Evolutionary conservation across 257 asterid species (phyloP).

Genomic region (Salvia hispanica): DNA sequence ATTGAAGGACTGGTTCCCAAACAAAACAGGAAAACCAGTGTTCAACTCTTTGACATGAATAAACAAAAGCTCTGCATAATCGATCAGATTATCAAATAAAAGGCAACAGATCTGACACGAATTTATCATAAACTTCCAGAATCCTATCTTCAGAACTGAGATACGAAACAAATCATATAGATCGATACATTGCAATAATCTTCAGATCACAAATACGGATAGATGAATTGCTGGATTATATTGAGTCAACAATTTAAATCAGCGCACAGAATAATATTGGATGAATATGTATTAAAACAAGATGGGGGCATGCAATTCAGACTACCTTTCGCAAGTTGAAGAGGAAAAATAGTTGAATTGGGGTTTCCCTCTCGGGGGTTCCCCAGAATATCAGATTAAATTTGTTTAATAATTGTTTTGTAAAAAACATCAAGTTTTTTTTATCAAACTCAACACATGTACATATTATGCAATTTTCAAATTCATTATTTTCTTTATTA

Average conservation of each 20-base stretch:
- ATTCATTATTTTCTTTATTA: too few relatives aligned
- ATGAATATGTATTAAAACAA: slow-evolving; percentile 8
- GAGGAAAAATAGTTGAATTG: background rate
- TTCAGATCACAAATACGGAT: background rate
- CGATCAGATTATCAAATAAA: slow-evolving; percentile 2
- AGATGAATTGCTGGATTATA: background rate
- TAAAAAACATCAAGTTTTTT: too few relatives aligned
- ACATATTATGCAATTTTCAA: too few relatives aligned
- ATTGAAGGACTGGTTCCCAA: too few relatives aligned
- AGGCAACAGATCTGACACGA: background rate
- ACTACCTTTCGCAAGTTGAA: slow-evolving; percentile 26
- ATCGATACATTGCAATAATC: background rate
- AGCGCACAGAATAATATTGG: background rate
- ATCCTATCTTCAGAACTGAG: slow-evolving; percentile 19
- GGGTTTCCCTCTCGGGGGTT: slow-evolving; percentile 33
- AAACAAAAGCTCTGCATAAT: background rate
- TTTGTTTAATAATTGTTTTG: too few relatives aligned
- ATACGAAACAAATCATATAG: background rate
- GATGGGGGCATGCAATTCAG: slow-evolving; percentile 1
- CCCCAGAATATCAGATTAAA: slow-evolving; percentile 23
- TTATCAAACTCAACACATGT: too few relatives aligned
- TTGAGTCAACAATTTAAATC: slow-evolving; percentile 2
- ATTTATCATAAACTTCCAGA: slow-evolving; percentile 1
- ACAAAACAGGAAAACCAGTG: too few relatives aligned
- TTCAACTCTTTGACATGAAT: too few relatives aligned